Evolutionary conservation across 108 stramenopile genomes (phyloP), one percentile per base, ranked within the genome.

Genomic region (Nitzschia palea): DNA sequence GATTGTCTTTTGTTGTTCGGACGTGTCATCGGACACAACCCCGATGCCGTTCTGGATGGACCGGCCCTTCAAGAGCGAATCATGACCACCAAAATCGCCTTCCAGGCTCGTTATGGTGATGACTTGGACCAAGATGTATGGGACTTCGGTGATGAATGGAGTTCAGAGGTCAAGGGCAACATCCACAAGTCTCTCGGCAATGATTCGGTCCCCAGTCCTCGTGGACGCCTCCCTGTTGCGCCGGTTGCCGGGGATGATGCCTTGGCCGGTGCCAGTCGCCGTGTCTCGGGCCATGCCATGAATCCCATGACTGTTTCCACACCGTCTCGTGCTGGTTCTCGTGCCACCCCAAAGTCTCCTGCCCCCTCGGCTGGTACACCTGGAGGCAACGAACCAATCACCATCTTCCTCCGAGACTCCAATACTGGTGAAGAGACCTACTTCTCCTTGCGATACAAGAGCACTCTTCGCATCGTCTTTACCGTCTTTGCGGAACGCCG

Each of bases 91-190:
- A 78, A 74, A 64, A 80, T 83, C 42, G 77, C 78, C 31, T 74
- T 88, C 75, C 73, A 85, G 53, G 72, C 72, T 4, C 88, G 77
- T 20, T 85, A 81, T 53, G 80, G 78, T 26, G 80, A 77, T 45
- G 77, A 80, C 31, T 54, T 84, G 26, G 88, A 89, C 43, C 78
- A 63, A 22, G 85, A 84, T 47, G 81, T 86, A 37, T 89, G 88
- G 88, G 72, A 74, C 44, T 80, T 67, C 53, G 80, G 77, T 55
- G 71, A 73, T 55, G 62, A 65, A 17, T 63, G 59, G 55, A 62
- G 65, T 23, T 31, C 42, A 4, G 75, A 68, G 15, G 27, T 36
- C 26, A 34, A 75, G 15, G 54, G 62, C 25, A 59, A 75, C 31
- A 51, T 64, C 34, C 54, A 47, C 20, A 65, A 59, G 37, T 35